Evolutionary conservation across 2,329 filamentous ascomycete species (phyloP).

Genomic region (Colletotrichum sp.): DNA sequence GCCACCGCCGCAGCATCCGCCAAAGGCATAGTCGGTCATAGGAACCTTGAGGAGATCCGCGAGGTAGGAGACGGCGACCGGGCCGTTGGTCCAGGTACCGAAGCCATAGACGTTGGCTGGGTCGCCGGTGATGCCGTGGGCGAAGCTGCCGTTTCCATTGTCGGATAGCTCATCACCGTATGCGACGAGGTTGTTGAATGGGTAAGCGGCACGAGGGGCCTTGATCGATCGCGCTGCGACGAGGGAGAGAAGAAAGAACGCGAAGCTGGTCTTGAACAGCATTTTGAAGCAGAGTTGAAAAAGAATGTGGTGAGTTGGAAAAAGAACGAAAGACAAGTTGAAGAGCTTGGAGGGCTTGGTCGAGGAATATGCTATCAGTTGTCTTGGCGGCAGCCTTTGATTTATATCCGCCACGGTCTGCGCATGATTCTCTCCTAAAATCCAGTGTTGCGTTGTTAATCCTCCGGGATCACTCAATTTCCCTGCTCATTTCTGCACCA

Average conservation of each 20-base stretch:
- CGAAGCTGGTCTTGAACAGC: neutral
- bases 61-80: slow-evolving; percentile 1
- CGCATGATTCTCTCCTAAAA: neutral
- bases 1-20: neutral
- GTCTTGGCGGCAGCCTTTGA: neutral
- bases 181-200: neutral
- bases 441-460: neutral
- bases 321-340: neutral
- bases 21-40: neutral
- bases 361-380: neutral
- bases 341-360: neutral
- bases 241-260: neutral
- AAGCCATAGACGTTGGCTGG: slow-evolving; percentile 2
- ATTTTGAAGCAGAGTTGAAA: neutral
- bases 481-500: neutral
- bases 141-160: neutral
- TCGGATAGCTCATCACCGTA: neutral
- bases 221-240: neutral
- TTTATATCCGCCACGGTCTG: neutral
- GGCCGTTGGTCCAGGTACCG: slow-evolving; percentile 1
- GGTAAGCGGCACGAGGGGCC: neutral
- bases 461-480: neutral
- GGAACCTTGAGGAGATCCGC: neutral
- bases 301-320: neutral
- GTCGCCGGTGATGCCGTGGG: neutral